Percentiles rank a stretch among this genome's conserved stretches.
phyloP scores from a whole-genome alignment of 2,329 filamentous ascomycete genomes.

The Epichloe scottii region DNA sequence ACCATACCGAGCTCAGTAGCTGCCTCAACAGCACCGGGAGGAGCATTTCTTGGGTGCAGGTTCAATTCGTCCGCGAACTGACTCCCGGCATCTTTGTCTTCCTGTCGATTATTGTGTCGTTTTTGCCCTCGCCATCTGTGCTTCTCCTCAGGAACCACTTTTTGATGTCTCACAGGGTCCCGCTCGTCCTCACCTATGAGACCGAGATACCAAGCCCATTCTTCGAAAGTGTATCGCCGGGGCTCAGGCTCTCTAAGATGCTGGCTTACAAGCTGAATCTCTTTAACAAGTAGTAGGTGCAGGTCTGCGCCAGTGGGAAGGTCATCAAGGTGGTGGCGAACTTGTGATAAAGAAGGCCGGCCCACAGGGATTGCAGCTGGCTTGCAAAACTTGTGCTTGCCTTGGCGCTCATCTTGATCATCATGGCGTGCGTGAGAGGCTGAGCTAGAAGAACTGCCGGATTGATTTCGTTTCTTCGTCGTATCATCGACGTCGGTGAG shows the following conservation, averaged over 20 bases:
- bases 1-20: constrained; percentile 14
- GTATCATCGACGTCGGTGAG: constrained; percentile 2
- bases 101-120: background rate
- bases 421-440: background rate
- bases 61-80: background rate
- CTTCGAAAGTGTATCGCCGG: constrained; percentile 63
- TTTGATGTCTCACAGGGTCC: constrained; percentile 36
- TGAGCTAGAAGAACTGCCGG: background rate
- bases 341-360: constrained; percentile 21
- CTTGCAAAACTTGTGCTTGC: constrained; percentile 5
- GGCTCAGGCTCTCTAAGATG: constrained; percentile 46
- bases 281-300: constrained; percentile 54
- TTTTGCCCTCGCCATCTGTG: constrained; percentile 7
- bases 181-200: constrained; percentile 59
- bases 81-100: background rate
- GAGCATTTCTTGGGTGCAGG: background rate
- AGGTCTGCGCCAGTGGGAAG: constrained; percentile 37
- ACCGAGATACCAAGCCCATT: constrained; percentile 76
- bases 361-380: constrained; percentile 2
- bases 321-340: constrained; percentile 23
- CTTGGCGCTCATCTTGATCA: constrained; percentile 1
- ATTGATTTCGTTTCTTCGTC: background rate
- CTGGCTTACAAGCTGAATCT: constrained; percentile 53
- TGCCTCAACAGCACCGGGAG: constrained; percentile 1
- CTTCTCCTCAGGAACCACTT: constrained; percentile 18